Evolutionary conservation across 495 filamentous ascomycete genomes (phyloP), one percentile per base, ranked within the genome.

Genomic region (Bacidia gigantensis): DNA sequence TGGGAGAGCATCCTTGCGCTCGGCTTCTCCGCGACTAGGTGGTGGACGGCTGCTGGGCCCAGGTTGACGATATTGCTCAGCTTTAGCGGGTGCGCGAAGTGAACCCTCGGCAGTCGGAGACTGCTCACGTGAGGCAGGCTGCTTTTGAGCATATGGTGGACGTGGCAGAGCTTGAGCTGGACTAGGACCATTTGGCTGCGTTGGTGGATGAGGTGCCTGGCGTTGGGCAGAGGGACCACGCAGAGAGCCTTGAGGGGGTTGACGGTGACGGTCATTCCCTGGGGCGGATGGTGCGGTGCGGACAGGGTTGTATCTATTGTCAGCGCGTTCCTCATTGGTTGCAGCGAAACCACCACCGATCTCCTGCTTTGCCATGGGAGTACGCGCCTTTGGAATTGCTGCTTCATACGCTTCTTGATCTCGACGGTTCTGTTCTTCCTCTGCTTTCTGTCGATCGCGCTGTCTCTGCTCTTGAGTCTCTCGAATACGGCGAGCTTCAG

Each of bases 331-430:
- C 18, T 74, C 65, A 2, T 67, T 60, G 23, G 65, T 62, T 43
- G 64, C 70, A 43, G 73, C 72, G 41, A 79, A 76, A 57, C 82
- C 84, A 11, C 84, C 82, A 54, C 83, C 84, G 57, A 90, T 66
- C 65, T 95, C 89, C 65, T 95, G 89, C 60, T 95, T 84, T n/a
- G 87, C 88, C 26, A 87, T 62, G 0, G 86, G 84, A 2, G 75
- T 67, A 52, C 84, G 81, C 11, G 74, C 75, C 67, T 93, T 81
- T 14, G 89, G 87, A 41, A 95, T 62, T 12, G 83, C 83, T n/a
- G 84, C 81, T 65, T 95, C 92, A 64, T 92, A 95, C 20, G 78
- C 84, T 59, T 87, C 87, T 56, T 83, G 73, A 5, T 95, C 87
- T 52, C 77, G 73, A 54, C 82, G 78, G 45, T 75, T 73, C 57